phyloP scores from a whole-genome alignment of 2,329 filamentous ascomycete species.

The Corniculantispora saksenae region DNA sequence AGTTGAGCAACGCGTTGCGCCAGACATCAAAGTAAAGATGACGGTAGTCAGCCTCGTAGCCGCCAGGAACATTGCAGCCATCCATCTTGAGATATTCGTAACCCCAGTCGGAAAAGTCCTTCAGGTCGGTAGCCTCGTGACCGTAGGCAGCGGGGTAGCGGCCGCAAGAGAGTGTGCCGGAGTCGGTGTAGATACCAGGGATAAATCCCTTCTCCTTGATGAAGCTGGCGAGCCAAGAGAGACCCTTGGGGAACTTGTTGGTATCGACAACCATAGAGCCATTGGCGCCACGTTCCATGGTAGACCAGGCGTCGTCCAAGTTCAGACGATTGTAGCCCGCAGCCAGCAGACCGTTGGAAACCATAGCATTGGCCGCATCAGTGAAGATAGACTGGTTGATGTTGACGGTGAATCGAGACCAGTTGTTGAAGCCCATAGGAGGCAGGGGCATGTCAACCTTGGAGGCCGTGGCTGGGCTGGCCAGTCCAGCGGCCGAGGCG shows the following conservation, averaged over 20 bases:
- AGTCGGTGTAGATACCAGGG: constrained; percentile 48
- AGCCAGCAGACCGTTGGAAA: constrained; percentile 39
- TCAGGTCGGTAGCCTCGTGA: constrained; percentile 43
- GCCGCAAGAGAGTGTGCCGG: constrained; percentile 45
- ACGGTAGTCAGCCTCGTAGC: constrained; percentile 25
- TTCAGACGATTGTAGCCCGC: constrained; percentile 39
- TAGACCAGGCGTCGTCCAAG: constrained; percentile 49
- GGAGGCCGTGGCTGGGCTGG: neutral
- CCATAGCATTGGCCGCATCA: constrained; percentile 48
- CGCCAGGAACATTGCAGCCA: constrained; percentile 39
- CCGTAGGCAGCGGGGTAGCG: constrained; percentile 43
- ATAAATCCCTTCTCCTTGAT: constrained; percentile 41
- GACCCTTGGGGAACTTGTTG: constrained; percentile 43
- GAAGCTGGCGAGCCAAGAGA: constrained; percentile 42
- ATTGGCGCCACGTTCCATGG: constrained; percentile 34
- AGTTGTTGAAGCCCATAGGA: constrained; percentile 56
- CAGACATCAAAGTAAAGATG: constrained; percentile 41
- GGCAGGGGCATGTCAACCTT: constrained; percentile 28
- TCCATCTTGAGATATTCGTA: constrained; percentile 43
- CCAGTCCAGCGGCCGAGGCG: constrained; percentile 16
- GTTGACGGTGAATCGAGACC: constrained; percentile 49
- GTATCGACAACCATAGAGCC: constrained; percentile 43
- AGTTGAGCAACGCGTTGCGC: constrained; percentile 40
- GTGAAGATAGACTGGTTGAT: constrained; percentile 51
- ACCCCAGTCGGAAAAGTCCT: constrained; percentile 40